Percentiles rank a stretch among this genome's conserved stretches.
phyloP scores from a whole-genome alignment of 2,329 filamentous ascomycete species.

The Neurospora sp. region DNA sequence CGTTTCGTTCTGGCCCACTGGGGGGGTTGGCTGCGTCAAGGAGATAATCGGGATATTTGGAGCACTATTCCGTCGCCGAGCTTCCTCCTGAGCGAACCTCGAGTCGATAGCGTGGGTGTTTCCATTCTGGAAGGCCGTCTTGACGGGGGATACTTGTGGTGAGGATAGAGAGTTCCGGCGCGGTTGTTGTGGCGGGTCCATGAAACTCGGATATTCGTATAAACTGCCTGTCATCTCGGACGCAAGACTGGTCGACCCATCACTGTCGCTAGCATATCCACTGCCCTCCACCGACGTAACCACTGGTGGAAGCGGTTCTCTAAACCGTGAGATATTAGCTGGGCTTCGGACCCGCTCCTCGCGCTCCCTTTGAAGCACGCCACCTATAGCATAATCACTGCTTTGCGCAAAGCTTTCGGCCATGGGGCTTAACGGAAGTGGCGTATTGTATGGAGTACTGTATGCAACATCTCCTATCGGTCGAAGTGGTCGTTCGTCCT shows the following conservation, averaged over 20 bases:
- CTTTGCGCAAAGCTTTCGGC: conserved; percentile 36
- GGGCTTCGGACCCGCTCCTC: conserved; percentile 39
- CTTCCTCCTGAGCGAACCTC: background rate
- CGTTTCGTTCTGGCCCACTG: conserved; percentile 10
- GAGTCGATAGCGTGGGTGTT: background rate
- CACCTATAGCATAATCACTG: conserved; percentile 49
- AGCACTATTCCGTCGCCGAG: background rate
- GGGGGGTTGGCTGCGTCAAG: conserved; percentile 34
- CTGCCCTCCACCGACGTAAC: conserved; percentile 59
- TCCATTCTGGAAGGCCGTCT: conserved; percentile 2
- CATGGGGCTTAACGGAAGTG: conserved; percentile 18
- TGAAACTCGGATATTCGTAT: conserved; percentile 27
- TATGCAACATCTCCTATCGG: conserved; percentile 27
- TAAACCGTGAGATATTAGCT: conserved; percentile 46
- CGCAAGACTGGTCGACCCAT: conserved; percentile 22
- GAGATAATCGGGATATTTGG: conserved; percentile 33
- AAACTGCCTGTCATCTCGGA: background rate
- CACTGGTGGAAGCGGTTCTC: conserved; percentile 59
- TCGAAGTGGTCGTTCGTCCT: conserved; percentile 46
- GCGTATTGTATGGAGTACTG: conserved; percentile 21
- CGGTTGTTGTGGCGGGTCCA: conserved; percentile 13
- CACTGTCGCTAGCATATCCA: conserved; percentile 49
- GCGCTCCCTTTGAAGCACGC: conserved; percentile 44
- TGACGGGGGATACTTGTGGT: background rate
- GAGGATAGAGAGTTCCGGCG: conserved; percentile 5